phyloP scores from a whole-genome alignment of 2,329 filamentous ascomycete genomes.

The Dactylonectria estremocensis region DNA sequence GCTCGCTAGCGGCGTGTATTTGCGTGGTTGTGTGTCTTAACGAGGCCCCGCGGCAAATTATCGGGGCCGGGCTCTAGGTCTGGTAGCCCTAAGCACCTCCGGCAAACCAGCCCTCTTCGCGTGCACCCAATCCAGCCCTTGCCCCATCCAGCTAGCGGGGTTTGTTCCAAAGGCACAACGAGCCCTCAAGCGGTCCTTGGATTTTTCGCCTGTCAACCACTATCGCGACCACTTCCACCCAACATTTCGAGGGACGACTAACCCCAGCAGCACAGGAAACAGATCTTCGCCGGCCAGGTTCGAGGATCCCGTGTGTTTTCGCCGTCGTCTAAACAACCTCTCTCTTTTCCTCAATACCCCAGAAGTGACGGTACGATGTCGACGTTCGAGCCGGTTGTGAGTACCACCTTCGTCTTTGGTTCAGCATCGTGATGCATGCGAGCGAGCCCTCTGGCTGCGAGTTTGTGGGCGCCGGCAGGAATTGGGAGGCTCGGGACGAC shows the following conservation, averaged over 20 bases:
- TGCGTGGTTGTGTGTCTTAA: constrained; percentile 18
- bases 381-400: constrained; percentile 80
- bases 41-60: constrained; percentile 47
- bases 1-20: constrained; percentile 10
- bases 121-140: constrained; percentile 50
- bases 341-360: constrained; percentile 51
- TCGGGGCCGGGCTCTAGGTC: constrained; percentile 55
- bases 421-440: constrained; percentile 42
- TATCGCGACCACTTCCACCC: constrained; percentile 59
- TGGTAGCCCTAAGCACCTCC: constrained; percentile 58
- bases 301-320: constrained; percentile 55
- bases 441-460: constrained; percentile 33
- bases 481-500: constrained; percentile 33
- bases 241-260: constrained; percentile 59
- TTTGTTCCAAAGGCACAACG: constrained; percentile 57
- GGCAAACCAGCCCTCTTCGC: constrained; percentile 54
- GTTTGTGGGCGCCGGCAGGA: constrained; percentile 36
- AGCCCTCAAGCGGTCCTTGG: constrained; percentile 56
- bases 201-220: constrained; percentile 58
- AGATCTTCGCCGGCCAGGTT: constrained; percentile 57
- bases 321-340: constrained; percentile 54
- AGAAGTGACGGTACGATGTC: constrained; percentile 70
- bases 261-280: constrained; percentile 59
- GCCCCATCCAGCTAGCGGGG: constrained; percentile 53
- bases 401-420: constrained; percentile 55